Conservation (phyloP, 805 yeast species). For the Cyberlindnera samutprakarnensis region DNA sequence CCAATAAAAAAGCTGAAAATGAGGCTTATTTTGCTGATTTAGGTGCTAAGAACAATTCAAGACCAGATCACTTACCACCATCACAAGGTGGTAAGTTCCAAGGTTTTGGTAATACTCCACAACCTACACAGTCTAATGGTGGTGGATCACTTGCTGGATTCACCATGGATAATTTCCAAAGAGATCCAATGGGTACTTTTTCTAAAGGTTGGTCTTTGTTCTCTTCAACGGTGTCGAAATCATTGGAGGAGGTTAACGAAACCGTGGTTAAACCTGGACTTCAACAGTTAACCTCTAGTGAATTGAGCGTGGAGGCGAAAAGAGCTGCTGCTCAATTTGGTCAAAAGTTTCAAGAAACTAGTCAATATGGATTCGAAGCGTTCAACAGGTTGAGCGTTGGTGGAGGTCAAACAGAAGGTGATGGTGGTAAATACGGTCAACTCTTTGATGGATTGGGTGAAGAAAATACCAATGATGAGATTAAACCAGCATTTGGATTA, state of each 20-base stretch:
- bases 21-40: conserved; percentile 77
- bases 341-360: conserved; percentile 85
- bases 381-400: conserved; percentile 37
- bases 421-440: conserved; percentile 36
- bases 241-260: conserved; percentile 80
- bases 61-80: conserved; percentile 81
- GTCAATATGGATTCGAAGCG: conserved; percentile 62
- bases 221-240: conserved; percentile 75
- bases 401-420: conserved; percentile 26
- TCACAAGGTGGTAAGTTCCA: conserved; percentile 89
- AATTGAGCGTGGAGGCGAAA: conserved; percentile 71
- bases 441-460: conserved; percentile 52
- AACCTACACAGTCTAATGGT: conserved; percentile 26
- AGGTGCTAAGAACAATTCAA: conserved; percentile 61
- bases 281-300: conserved; percentile 72
- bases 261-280: conserved; percentile 87
- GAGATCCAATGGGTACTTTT: conserved; percentile 87
- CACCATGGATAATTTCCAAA: conserved; percentile 61
- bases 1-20: conserved; percentile 40
- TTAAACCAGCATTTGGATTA: conserved; percentile 64
- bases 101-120: conserved; percentile 85
- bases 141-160: conserved; percentile 45
- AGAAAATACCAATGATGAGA: conserved; percentile 24
- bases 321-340: conserved; percentile 97
- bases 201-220: conserved; percentile 93